phyloP scores from a whole-genome alignment of 1,284 basidiomycete species.

The Wolfiporia cocos region DNA sequence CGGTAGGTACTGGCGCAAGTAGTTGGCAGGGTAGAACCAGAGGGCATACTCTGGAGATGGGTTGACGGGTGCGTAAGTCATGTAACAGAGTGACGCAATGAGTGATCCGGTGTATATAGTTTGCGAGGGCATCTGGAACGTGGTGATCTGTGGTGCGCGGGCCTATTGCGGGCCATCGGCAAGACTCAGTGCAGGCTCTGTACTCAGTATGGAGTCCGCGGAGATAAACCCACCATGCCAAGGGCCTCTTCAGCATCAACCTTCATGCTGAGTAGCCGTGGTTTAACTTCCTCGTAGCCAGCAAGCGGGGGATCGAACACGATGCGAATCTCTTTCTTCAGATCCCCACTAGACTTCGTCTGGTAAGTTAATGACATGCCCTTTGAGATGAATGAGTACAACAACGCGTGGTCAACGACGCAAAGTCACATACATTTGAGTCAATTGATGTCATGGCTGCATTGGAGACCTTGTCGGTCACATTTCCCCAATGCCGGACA shows the following conservation, averaged over 20 bases:
- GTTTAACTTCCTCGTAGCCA: conserved; percentile 76
- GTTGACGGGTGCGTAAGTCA: conserved; percentile 30
- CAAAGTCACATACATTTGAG: conserved; percentile 38
- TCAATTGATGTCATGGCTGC: conserved; percentile 66
- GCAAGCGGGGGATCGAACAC: conserved; percentile 61
- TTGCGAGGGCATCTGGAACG: conserved; percentile 41
- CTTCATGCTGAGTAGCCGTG: conserved; percentile 70
- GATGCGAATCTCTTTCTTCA: conserved; percentile 44
- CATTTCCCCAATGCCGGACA: conserved; percentile 67
- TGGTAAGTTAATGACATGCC: conserved; percentile 66
- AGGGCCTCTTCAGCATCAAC: conserved; percentile 64
- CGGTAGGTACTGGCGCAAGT: conserved; percentile 12
- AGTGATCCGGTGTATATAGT: conserved; percentile 18
- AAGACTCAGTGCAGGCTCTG: too few relatives aligned
- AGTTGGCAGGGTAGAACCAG: conserved; percentile 16
- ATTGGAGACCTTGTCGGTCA: conserved; percentile 43
- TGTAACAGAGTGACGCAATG: conserved; percentile 32
- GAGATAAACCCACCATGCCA: conserved; percentile 53
- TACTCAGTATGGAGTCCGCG: too few relatives aligned
- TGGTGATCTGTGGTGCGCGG: conserved; percentile 53
- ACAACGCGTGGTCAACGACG: neutral
- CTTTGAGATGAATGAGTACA: conserved; percentile 27
- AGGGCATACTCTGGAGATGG: conserved; percentile 13
- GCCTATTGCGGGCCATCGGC: too few relatives aligned
- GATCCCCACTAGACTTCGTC: conserved; percentile 35